These are phyloP conservation scores for Phoma sp. DNA, from an alignment of 2,329 filamentous ascomycete species.

Conservation along the genomic window DNA sequence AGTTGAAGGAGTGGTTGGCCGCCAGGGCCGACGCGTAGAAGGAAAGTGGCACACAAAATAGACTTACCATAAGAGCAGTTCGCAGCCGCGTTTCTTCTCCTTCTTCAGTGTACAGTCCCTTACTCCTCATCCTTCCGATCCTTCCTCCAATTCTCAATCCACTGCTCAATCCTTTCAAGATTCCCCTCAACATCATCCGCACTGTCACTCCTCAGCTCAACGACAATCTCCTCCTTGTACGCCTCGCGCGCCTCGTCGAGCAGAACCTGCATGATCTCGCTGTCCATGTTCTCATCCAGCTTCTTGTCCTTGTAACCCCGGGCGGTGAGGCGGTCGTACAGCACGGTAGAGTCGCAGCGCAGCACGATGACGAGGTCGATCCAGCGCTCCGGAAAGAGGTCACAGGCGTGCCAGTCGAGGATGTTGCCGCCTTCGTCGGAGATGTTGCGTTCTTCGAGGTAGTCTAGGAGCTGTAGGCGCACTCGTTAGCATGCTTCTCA, in stretches of 20 bases:
- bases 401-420: constrained; percentile 98
- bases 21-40: constrained; percentile 42
- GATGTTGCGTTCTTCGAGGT: constrained; percentile 79
- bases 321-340: constrained; percentile 82
- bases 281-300: constrained; percentile 93
- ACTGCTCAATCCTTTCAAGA: constrained; percentile 79
- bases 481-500: not conserved
- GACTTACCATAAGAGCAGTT: constrained; percentile 11
- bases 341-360: constrained; percentile 75
- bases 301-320: constrained; percentile 86
- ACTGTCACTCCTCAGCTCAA: constrained; percentile 83
- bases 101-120: not conserved
- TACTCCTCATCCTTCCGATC: constrained; percentile 57
- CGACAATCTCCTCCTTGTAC: constrained; percentile 85
- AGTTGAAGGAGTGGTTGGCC: constrained; percentile 81
- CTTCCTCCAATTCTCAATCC: constrained; percentile 83
- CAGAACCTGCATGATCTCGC: constrained; percentile 96
- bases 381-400: constrained; percentile 91
- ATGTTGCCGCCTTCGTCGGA: constrained; percentile 76
- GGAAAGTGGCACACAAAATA: not conserved
- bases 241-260: constrained; percentile 87
- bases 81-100: not conserved
- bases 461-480: constrained; percentile 73
- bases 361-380: constrained; percentile 94
- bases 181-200: constrained; percentile 91